These are phyloP conservation scores for Colletotrichum incanum DNA, from an alignment of 2,329 filamentous ascomycete genomes.

Conservation along the genomic window DNA sequence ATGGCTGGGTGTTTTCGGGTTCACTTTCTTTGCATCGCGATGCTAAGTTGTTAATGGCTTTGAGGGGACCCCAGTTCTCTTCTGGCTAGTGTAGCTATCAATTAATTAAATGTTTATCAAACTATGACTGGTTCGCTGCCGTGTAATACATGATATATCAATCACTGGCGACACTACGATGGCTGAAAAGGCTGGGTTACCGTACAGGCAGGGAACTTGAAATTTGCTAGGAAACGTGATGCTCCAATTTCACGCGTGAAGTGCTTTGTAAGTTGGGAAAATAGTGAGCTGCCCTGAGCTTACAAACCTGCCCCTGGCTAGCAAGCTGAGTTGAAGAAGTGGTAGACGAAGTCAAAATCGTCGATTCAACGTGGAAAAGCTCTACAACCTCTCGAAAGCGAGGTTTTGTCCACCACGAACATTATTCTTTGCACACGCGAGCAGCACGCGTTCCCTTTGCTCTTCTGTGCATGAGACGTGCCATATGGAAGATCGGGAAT, in stretches of 20 bases:
- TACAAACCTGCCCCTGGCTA: not conserved
- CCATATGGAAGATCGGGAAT: not conserved
- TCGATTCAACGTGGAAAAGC: not conserved
- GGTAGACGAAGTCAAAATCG: not conserved
- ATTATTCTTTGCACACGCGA: not conserved
- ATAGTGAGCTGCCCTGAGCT: not conserved
- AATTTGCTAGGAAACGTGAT: no score
- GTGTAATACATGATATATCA: no score
- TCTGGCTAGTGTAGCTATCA: conserved; percentile 10
- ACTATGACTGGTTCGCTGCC: not conserved
- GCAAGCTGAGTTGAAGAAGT: not conserved
- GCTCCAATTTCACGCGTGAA: no score
- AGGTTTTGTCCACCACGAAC: not conserved
- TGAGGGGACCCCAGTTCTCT: not conserved
- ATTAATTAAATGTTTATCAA: not conserved
- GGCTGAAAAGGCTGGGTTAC: not conserved
- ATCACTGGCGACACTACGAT: not conserved
- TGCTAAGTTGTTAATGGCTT: not conserved
- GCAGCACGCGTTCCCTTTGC: not conserved
- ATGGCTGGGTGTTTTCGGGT: conserved; percentile 20
- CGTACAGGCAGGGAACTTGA: no score
- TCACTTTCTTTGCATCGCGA: not conserved
- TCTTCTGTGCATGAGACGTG: not conserved
- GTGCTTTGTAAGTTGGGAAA: not conserved
- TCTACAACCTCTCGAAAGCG: not conserved